A percentile compares a stretch with the other conserved stretches of the same genome.
Conservation (phyloP, 2,329 filamentous ascomycete genomes). For the Cytospora chrysosperma region DNA sequence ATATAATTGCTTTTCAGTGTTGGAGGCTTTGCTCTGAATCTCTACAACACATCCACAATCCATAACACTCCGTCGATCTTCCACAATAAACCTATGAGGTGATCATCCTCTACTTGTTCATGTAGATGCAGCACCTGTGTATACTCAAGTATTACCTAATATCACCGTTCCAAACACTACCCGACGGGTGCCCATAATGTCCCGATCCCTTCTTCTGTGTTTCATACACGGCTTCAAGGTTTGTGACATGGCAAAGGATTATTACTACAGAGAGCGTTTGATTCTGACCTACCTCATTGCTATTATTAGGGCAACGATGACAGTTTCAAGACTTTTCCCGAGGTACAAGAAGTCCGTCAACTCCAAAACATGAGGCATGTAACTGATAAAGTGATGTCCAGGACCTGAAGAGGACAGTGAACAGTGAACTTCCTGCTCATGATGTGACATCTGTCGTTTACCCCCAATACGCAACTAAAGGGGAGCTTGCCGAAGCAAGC, state of each 20-base stretch:
- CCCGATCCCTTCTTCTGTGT: conserved; percentile 63
- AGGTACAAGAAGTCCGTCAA: conserved; percentile 32
- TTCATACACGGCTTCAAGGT: conserved; percentile 78
- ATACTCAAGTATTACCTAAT: no score
- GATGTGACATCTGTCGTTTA: conserved; percentile 63
- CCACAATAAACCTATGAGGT: neutral
- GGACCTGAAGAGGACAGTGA: conserved; percentile 59
- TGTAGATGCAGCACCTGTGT: neutral
- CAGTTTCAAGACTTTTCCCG: conserved; percentile 67
- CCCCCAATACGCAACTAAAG: conserved; percentile 71
- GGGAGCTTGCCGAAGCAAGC: conserved; percentile 57
- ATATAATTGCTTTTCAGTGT: neutral
- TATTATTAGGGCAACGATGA: conserved; percentile 59
- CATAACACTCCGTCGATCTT: neutral
- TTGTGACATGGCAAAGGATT: neutral
- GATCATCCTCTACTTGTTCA: neutral
- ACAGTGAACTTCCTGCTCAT: conserved; percentile 59
- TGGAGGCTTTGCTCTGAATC: neutral
- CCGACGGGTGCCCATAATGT: conserved; percentile 32
- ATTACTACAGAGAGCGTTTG: neutral
- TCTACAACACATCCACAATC: neutral
- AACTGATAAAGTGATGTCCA: conserved; percentile 24
- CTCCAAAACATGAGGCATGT: neutral
- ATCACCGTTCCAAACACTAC: neutral
- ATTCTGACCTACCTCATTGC: neutral